Conservation (phyloP, 2,329 filamentous ascomycete genomes). For the Ustulina deusta region DNA sequence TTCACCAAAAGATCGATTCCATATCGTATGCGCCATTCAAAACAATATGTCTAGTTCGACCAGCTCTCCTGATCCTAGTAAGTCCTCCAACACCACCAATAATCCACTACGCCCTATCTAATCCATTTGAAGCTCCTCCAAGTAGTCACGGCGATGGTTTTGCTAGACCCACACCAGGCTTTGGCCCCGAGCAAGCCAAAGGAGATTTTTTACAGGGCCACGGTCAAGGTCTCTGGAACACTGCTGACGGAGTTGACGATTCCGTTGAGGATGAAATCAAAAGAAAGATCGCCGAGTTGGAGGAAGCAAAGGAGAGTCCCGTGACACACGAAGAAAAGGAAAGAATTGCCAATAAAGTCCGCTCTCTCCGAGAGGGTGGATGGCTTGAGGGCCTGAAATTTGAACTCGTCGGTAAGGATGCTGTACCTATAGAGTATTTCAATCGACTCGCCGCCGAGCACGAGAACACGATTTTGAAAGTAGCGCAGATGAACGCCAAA, state of each 20-base stretch:
- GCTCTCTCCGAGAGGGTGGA: constrained; percentile 27
- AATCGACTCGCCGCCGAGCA: constrained; percentile 45
- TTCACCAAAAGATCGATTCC: background rate
- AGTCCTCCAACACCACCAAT: background rate
- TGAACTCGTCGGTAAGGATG: constrained; percentile 30
- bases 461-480: constrained; percentile 34
- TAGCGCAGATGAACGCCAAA: constrained; percentile 29
- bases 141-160: constrained; percentile 17
- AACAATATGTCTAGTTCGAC: background rate
- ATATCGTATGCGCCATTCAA: background rate
- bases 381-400: constrained; percentile 42
- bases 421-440: constrained; percentile 43
- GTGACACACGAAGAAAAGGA: constrained; percentile 35
- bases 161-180: constrained; percentile 33
- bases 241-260: constrained; percentile 32
- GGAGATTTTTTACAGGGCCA: constrained; percentile 17
- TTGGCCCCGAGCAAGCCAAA: constrained; percentile 30
- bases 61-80: background rate
- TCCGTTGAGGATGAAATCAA: constrained; percentile 38
- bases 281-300: constrained; percentile 30
- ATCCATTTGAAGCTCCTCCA: constrained; percentile 2
- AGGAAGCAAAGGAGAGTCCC: constrained; percentile 1
- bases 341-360: constrained; percentile 32
- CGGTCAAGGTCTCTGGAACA: constrained; percentile 9
- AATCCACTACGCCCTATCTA: background rate